A percentile compares a stretch with the other conserved stretches of the same genome.
phyloP scores from a whole-genome alignment of 106 monocot species.

The Apostasia ramifera region DNA sequence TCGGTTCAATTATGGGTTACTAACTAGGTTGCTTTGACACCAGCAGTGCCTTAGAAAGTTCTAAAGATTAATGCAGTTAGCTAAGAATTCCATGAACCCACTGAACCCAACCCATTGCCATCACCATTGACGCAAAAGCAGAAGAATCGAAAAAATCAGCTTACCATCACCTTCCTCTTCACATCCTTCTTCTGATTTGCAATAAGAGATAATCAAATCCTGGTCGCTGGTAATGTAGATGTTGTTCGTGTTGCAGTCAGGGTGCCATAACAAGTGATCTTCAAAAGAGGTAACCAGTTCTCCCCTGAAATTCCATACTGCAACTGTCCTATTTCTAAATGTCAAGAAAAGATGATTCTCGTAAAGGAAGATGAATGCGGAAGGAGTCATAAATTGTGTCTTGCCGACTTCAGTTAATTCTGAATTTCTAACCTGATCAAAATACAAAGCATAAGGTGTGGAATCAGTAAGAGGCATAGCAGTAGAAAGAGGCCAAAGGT shows the following conservation, averaged over 20 bases:
- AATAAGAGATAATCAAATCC: constrained; percentile 91
- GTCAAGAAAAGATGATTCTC: constrained; percentile 86
- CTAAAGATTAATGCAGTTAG: too few species aligned
- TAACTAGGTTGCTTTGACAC: too few species aligned
- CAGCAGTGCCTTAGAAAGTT: too few species aligned
- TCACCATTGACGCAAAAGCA: too few species aligned
- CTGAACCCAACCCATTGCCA: neutral
- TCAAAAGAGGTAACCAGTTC: constrained; percentile 84
- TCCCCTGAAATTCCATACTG: constrained; percentile 78
- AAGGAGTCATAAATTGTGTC: constrained; percentile 71
- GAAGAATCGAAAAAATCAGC: neutral
- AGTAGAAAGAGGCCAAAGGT: neutral
- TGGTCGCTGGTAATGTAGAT: constrained; percentile 90
- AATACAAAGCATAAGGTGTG: neutral
- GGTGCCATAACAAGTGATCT: constrained; percentile 83
- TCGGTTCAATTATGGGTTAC: too few species aligned
- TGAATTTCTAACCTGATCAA: constrained; percentile 50
- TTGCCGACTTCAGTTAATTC: constrained; percentile 56
- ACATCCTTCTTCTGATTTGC: constrained; percentile 67
- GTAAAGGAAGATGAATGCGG: constrained; percentile 78
- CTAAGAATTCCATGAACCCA: too few species aligned
- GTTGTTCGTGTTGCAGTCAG: constrained; percentile 88
- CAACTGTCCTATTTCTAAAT: constrained; percentile 65
- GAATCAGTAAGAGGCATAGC: too few species aligned
- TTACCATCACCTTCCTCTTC: constrained; percentile 47